Evolutionary conservation across 129 eudicot species (phyloP).

Genomic region (Artemisia argyi): DNA sequence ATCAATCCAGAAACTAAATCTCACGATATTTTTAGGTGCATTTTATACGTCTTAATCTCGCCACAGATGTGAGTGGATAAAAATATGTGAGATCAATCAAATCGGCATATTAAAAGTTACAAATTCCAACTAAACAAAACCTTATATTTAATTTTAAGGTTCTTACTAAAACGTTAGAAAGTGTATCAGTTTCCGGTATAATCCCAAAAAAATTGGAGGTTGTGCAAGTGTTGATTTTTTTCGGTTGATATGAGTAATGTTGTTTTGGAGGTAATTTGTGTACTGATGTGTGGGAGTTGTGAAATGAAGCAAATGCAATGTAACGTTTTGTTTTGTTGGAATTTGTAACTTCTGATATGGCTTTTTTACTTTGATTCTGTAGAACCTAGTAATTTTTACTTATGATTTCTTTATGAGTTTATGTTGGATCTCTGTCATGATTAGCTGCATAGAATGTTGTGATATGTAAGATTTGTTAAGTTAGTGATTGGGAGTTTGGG

Average conservation of each 20-base stretch:
- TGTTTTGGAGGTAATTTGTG: neutral
- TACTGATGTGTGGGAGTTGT: neutral
- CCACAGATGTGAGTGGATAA: no score
- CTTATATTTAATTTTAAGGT: neutral
- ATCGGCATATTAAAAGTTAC: neutral
- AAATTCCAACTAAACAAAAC: neutral
- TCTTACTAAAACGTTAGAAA: no score
- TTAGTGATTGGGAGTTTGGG: conserved; percentile 7
- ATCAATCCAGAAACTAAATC: no score
- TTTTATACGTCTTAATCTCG: no score
- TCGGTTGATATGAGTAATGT: no score
- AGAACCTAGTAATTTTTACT: neutral
- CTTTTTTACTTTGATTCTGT: neutral
- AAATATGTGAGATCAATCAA: neutral
- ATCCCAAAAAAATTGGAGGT: no score
- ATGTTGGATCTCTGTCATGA: conserved; percentile 13
- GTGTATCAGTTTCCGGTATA: no score
- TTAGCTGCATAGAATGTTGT: neutral
- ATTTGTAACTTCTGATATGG: neutral
- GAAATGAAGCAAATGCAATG: conserved; percentile 16
- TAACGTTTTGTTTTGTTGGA: neutral
- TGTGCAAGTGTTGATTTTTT: neutral
- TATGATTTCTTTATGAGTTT: neutral
- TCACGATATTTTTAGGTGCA: no score
- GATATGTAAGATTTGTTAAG: conserved; percentile 7